Evolutionary conservation across 2,329 filamentous ascomycete species (phyloP), one percentile per base, ranked within the genome.

Genomic region (Apiospora koreana): DNA sequence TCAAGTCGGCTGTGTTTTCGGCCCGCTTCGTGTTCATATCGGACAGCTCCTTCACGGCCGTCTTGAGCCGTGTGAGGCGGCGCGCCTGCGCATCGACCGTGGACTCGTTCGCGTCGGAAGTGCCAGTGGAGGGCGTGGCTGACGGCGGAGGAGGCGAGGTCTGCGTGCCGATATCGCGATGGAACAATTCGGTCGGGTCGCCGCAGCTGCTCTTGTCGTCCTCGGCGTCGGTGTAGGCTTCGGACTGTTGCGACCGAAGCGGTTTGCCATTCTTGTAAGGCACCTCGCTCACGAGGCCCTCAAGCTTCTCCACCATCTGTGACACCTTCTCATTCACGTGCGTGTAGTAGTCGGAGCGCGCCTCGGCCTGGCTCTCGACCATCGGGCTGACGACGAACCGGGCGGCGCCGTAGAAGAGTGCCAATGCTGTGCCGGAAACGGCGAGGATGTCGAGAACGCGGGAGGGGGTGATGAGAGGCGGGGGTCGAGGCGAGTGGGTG

Each of bases 101-200:
- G 54, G 66, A 80, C 72, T 75, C 82, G 68, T 69, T 62, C 5
- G 69, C 64, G 18, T 70, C 23, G 50, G 50, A 54, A 23, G 41
- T 75, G 64, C 68, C 78, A 75, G 64, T 77, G 75, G 28, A 70
- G 46, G 10, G 72, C 28, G 80, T 75, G 7, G 83, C 82, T 4
- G 85, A 85, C 2, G 84, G 79, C 0, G 82, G 82, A 1, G 85
- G 85, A 0, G 54, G 31, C 0, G 89, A 90, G 0, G 93, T 96
- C 80, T 96, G 93, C 1, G 93, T 93, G 73, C 92, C 93, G 71
- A 94, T 87, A 77, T 96, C 93, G 64, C 93, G 89, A 79, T 95
- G 93, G 81, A 94, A 96, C 72, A 95, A 87, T 80, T 95, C 93
- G 0, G 91, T 90, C 0, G 93, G 93, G 75, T 92, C 90, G 72